These are phyloP conservation scores for Penicillium coprophilum DNA, from an alignment of 495 filamentous ascomycete species.

Conservation along the genomic window DNA sequence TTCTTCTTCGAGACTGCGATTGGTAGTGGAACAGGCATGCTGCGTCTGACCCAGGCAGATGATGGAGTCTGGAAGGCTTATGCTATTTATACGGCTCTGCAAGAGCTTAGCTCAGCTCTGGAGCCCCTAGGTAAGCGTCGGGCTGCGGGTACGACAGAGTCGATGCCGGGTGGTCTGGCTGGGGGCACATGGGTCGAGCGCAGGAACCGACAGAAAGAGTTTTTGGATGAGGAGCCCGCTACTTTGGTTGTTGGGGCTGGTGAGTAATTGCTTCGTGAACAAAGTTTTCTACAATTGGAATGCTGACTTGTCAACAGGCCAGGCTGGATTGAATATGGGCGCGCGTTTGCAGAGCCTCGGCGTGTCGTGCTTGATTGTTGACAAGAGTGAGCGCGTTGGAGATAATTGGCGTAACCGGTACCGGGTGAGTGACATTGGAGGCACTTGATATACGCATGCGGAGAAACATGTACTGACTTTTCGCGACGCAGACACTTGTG, in stretches of 20 bases:
- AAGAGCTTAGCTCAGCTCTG: slow-evolving; percentile 50
- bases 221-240: slow-evolving; percentile 56
- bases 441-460: background rate
- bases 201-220: slow-evolving; percentile 55
- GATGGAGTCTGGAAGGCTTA: slow-evolving; percentile 63
- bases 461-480: background rate
- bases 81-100: slow-evolving; percentile 59
- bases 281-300: slow-evolving; percentile 7
- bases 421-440: slow-evolving; percentile 25
- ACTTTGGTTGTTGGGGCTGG: slow-evolving; percentile 66
- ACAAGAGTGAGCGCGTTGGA: slow-evolving; percentile 63
- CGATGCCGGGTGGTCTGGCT: slow-evolving; percentile 54
- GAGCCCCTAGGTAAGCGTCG: slow-evolving; percentile 52
- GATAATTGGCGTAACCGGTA: slow-evolving; percentile 77
- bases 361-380: slow-evolving; percentile 64
- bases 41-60: slow-evolving; percentile 51
- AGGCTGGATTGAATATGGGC: slow-evolving; percentile 57
- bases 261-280: slow-evolving; percentile 19
- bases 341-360: slow-evolving; percentile 70
- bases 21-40: slow-evolving; percentile 57
- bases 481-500: slow-evolving; percentile 21
- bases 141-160: slow-evolving; percentile 55
- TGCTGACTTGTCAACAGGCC: slow-evolving; percentile 30
- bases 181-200: slow-evolving; percentile 70
- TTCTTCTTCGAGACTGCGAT: slow-evolving; percentile 52